phyloP scores from a whole-genome alignment of 2,329 filamentous ascomycete species.

The Neopestalotiopsis sp. region DNA sequence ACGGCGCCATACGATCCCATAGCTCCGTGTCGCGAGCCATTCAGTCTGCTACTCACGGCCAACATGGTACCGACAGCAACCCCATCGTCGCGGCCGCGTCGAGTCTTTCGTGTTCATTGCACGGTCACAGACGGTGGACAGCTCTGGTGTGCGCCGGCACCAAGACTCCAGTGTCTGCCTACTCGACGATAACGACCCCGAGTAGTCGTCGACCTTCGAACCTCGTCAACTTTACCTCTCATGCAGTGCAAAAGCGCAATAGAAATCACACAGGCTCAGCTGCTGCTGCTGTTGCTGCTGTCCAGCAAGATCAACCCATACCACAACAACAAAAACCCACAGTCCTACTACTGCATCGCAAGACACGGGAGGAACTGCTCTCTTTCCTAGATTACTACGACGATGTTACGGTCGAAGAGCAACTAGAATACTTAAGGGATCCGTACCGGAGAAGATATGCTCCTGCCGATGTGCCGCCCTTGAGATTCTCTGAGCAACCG shows the following conservation, averaged over 20 bases:
- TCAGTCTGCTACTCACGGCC: not conserved
- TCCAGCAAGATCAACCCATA: not conserved
- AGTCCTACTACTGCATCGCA: constrained; percentile 5
- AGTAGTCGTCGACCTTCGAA: constrained; percentile 24
- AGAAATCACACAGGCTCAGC: constrained; percentile 30
- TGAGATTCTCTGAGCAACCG: constrained; percentile 56
- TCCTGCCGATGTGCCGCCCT: constrained; percentile 50
- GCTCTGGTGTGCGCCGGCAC: constrained; percentile 17
- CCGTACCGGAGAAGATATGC: constrained; percentile 62
- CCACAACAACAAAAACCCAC: not conserved
- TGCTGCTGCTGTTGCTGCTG: constrained; percentile 7
- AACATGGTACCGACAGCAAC: not conserved
- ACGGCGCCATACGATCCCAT: constrained; percentile 51
- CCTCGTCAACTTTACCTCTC: constrained; percentile 30
- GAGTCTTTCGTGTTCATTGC: not conserved
- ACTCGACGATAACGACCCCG: constrained; percentile 29
- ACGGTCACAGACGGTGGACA: not conserved
- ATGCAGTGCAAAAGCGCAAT: constrained; percentile 24
- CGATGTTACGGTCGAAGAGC: constrained; percentile 55
- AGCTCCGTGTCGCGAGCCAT: constrained; percentile 21
- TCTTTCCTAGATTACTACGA: constrained; percentile 57
- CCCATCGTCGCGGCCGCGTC: not conserved
- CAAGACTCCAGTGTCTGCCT: constrained; percentile 9
- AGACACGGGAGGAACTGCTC: constrained; percentile 52
- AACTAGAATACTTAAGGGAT: constrained; percentile 57